Evolutionary conservation across 129 eudicot species (phyloP).

Genomic region (Heracleum sosnowskyi): DNA sequence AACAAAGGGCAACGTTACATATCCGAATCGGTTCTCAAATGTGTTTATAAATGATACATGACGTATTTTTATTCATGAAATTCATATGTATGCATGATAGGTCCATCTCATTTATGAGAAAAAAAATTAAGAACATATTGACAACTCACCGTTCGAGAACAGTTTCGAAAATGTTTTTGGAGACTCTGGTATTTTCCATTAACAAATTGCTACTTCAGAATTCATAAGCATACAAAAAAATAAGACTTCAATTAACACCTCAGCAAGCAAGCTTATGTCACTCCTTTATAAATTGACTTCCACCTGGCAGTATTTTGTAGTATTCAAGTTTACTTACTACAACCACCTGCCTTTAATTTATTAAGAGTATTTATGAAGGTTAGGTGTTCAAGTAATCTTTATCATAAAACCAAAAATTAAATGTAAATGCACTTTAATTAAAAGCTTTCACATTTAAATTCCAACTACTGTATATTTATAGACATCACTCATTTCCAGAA

Average conservation of each 20-base stretch:
- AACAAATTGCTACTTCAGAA: not conserved
- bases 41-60: too few relatives aligned
- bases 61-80: too few relatives aligned
- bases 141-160: too few relatives aligned
- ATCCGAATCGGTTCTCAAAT: too few relatives aligned
- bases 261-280: slow-evolving; percentile 1
- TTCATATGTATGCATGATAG: too few relatives aligned
- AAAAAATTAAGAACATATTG: too few relatives aligned
- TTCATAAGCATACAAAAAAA: not conserved
- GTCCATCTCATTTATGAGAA: too few relatives aligned
- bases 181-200: too few relatives aligned
- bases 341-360: not conserved
- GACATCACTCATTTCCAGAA: not conserved
- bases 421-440: not conserved
- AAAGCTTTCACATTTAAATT: not conserved
- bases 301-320: not conserved
- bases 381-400: not conserved
- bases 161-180: too few relatives aligned
- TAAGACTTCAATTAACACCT: not conserved
- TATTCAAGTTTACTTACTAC: not conserved
- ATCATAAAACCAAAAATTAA: not conserved
- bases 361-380: not conserved
- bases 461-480: not conserved
- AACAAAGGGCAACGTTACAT: too few relatives aligned
- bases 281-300: not conserved